Percentiles rank a stretch among this genome's conserved stretches.
These are phyloP conservation scores for Rhizophora apiculata DNA, from an alignment of 345 rosid genomes.

Conservation along the genomic window DNA sequence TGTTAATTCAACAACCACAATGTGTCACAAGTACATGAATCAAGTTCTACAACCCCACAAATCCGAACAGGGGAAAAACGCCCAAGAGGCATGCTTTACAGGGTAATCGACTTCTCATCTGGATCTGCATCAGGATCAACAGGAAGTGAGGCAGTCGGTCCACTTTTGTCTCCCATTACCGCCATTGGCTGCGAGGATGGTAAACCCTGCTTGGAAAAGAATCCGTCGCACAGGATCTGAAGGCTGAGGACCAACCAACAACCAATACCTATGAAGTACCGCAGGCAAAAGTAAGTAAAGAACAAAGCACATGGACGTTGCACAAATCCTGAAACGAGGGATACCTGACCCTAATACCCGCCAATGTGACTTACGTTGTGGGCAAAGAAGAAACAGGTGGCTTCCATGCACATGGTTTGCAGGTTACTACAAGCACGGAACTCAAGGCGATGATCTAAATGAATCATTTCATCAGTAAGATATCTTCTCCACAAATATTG, in stretches of 20 bases:
- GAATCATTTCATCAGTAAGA: no score
- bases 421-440: no score
- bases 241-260: slow-evolving; percentile 22
- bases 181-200: slow-evolving; percentile 13
- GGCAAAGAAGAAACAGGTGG: no score
- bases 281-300: background rate
- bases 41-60: background rate
- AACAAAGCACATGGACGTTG: background rate
- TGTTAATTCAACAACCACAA: slow-evolving; percentile 5
- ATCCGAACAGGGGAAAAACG: background rate
- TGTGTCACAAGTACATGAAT: background rate
- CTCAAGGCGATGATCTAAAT: no score
- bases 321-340: background rate
- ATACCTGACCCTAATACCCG: background rate
- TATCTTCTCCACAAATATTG: no score
- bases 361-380: no score
- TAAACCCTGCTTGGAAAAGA: slow-evolving; percentile 19
- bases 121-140: background rate
- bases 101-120: background rate
- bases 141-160: background rate
- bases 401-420: no score
- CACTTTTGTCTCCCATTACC: slow-evolving; percentile 7
- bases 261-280: slow-evolving; percentile 17
- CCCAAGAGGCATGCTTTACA: background rate
- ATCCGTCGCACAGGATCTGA: slow-evolving; percentile 10